Percentiles rank a stretch among this genome's conserved stretches.
Evolutionary conservation across 2,329 filamentous ascomycete species (phyloP).

Genomic region (Cladophialophora yegresii): DNA sequence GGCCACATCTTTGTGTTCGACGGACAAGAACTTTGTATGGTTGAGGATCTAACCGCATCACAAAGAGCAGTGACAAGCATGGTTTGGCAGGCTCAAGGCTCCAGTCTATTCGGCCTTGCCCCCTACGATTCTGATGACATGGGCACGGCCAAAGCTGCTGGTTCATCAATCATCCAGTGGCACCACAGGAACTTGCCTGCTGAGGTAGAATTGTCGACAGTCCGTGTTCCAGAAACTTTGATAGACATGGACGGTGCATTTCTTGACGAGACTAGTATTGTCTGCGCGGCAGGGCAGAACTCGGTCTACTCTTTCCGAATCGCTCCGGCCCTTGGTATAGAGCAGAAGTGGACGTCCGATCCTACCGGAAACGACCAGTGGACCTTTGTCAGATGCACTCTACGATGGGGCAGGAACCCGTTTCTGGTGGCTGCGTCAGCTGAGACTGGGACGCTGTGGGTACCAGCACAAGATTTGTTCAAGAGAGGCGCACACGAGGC

Average conservation of each 20-base stretch:
- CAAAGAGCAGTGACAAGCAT: constrained; percentile 49
- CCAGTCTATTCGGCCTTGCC: constrained; percentile 48
- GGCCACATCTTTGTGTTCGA: constrained; percentile 51
- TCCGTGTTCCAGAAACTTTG: constrained; percentile 39
- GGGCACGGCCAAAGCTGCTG: constrained; percentile 7
- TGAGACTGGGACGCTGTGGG: constrained; percentile 46
- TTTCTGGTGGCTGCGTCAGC: constrained; percentile 47
- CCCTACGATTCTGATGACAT: constrained; percentile 42
- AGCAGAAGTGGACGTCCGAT: constrained; percentile 32
- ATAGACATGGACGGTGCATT: constrained; percentile 50
- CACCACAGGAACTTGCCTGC: constrained; percentile 38
- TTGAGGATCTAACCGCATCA: constrained; percentile 50
- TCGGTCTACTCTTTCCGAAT: constrained; percentile 34
- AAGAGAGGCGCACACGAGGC: constrained; percentile 46
- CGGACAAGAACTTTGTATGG: constrained; percentile 44
- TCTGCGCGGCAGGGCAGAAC: constrained; percentile 34
- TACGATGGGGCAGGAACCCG: constrained; percentile 37
- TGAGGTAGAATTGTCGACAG: constrained; percentile 31
- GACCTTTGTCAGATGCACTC: constrained; percentile 46
- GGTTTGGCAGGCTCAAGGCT: constrained; percentile 46
- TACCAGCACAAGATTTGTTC: constrained; percentile 49
- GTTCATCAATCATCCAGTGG: constrained; percentile 46
- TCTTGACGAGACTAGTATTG: constrained; percentile 44
- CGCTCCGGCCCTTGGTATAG: constrained; percentile 29
- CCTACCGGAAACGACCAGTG: constrained; percentile 40